phyloP scores from a whole-genome alignment of 345 rosid genomes.

The Aegle marmelos region DNA sequence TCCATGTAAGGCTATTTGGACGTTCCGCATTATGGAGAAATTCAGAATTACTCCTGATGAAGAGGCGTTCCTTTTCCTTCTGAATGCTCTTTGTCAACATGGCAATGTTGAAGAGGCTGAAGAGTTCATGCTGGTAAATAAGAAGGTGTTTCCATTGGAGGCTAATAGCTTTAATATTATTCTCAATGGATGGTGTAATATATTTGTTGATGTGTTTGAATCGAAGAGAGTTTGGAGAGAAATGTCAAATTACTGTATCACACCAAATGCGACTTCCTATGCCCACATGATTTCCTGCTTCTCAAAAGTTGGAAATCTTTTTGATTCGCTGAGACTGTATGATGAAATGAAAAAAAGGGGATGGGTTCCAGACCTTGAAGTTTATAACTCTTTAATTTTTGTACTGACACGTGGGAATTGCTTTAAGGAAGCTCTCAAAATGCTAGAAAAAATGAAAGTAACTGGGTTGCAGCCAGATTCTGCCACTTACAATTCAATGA shows the following conservation, averaged over 20 bases:
- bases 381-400: conserved; percentile 69
- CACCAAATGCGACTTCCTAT: conserved; percentile 65
- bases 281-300: conserved; percentile 75
- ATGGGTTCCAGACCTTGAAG: conserved; percentile 53
- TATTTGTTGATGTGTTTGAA: conserved; percentile 59
- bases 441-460: conserved; percentile 59
- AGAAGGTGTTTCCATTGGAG: conserved; percentile 69
- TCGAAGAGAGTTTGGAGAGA: conserved; percentile 91
- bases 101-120: conserved; percentile 94
- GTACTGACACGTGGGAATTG: conserved; percentile 71
- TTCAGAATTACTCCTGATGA: conserved; percentile 69
- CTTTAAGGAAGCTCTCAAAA: conserved; percentile 59
- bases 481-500: conserved; percentile 67
- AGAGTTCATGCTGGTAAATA: conserved; percentile 78
- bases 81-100: conserved; percentile 58
- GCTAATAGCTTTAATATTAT: conserved; percentile 65
- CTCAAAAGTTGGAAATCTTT: conserved; percentile 79
- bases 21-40: conserved; percentile 73
- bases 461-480: conserved; percentile 57
- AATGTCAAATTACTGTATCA: conserved; percentile 66
- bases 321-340: conserved; percentile 72
- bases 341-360: conserved; percentile 92
- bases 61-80: conserved; percentile 59
- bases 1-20: conserved; percentile 64
- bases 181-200: conserved; percentile 79